phyloP scores from a whole-genome alignment of 345 rosid species.

The Salix exigua region DNA sequence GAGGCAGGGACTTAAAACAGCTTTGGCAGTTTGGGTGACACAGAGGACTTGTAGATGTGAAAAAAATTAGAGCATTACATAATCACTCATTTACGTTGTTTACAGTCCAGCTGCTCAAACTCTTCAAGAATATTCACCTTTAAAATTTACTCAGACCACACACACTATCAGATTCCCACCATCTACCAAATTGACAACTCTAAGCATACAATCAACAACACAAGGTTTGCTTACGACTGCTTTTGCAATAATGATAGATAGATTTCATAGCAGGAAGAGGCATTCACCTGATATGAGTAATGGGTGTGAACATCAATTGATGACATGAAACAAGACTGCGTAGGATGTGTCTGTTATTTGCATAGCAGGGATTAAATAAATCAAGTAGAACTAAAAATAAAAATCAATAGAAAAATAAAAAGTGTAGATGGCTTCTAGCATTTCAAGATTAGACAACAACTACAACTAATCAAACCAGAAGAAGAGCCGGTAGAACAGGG shows the following conservation, averaged over 20 bases:
- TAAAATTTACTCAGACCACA: neutral
- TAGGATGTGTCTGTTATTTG: conserved; percentile 85
- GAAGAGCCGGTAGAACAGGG: neutral
- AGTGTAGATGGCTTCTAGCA: neutral
- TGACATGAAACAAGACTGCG: conserved; percentile 99
- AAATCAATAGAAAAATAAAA: neutral
- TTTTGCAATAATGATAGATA: neutral
- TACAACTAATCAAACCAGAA: neutral
- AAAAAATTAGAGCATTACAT: neutral
- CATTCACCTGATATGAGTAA: conserved; percentile 84
- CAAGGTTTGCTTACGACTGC: neutral
- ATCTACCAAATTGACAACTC: neutral
- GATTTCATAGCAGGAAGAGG: conserved; percentile 6
- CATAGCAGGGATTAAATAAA: conserved; percentile 7
- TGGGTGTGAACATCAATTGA: conserved; percentile 97
- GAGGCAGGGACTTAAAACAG: neutral
- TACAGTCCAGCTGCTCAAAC: neutral
- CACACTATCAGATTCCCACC: neutral
- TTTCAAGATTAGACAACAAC: neutral
- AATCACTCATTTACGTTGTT: neutral
- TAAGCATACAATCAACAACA: neutral
- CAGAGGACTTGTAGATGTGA: neutral
- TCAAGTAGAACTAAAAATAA: neutral
- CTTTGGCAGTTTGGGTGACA: neutral
- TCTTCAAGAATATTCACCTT: neutral